A percentile compares a stretch with the other conserved stretches of the same genome.
phyloP scores from a whole-genome alignment of 2,329 filamentous ascomycete genomes.

The Didymella keratinophila region DNA sequence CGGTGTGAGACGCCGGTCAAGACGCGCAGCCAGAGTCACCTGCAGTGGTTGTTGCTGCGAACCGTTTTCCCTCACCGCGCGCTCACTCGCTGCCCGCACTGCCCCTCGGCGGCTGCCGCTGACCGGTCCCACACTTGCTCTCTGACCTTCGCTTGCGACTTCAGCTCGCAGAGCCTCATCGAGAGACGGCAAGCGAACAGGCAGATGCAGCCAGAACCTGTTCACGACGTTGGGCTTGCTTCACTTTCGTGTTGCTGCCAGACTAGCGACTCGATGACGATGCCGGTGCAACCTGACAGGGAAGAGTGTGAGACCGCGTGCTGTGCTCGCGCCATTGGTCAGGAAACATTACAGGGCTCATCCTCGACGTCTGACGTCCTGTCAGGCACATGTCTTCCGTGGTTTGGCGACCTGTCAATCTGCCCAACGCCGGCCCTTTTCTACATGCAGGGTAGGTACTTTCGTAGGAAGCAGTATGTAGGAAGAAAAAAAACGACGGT shows the following conservation, averaged over 20 bases:
- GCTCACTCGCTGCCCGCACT: background rate
- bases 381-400: conserved; percentile 14
- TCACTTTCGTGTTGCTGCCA: background rate
- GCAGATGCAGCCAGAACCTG: background rate
- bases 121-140: conserved; percentile 16
- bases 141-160: conserved; percentile 8
- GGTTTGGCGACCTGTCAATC: background rate
- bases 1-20: conserved; percentile 15
- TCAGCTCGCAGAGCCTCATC: conserved; percentile 16
- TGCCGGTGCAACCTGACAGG: conserved; percentile 12
- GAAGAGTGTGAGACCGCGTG: conserved; percentile 6
- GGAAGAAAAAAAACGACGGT: background rate
- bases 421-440: conserved; percentile 22
- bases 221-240: conserved; percentile 1
- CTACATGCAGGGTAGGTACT: background rate
- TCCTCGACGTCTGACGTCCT: conserved; percentile 12
- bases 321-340: conserved; percentile 5
- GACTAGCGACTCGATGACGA: conserved; percentile 12
- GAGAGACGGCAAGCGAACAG: background rate
- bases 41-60: background rate
- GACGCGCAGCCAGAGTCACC: conserved; percentile 9
- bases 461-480: too few species aligned
- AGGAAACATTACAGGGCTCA: background rate
- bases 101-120: conserved; percentile 17
- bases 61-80: conserved; percentile 8